These are phyloP conservation scores for Globisporangium middletonii DNA, from an alignment of 352 stramenopile species.

Conservation along the genomic window DNA sequence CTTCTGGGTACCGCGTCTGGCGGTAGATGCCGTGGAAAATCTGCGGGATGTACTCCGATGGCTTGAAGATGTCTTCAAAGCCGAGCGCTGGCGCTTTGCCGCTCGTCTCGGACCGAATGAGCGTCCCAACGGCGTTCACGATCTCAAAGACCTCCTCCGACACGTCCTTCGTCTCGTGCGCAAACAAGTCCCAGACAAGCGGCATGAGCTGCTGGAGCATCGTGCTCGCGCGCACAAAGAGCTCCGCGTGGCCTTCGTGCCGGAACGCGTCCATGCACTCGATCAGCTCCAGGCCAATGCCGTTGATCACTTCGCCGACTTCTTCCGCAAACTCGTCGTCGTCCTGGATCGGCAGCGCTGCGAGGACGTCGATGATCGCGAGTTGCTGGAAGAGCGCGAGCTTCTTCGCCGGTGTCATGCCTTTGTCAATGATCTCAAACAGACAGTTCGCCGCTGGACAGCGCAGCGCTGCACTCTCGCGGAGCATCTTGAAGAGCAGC, in stretches of 20 bases:
- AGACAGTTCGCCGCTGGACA: slow-evolving; percentile 76
- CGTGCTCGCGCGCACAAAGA: slow-evolving; percentile 43
- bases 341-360: slow-evolving; percentile 52
- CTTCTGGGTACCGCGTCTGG: slow-evolving; percentile 74
- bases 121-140: slow-evolving; percentile 67
- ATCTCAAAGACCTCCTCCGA: slow-evolving; percentile 86
- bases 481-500: slow-evolving; percentile 65
- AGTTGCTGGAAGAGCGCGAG: slow-evolving; percentile 68
- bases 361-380: slow-evolving; percentile 57
- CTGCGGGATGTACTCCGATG: slow-evolving; percentile 70
- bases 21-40: slow-evolving; percentile 80
- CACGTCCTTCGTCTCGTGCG: slow-evolving; percentile 76
- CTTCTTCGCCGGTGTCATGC: slow-evolving; percentile 82
- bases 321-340: slow-evolving; percentile 82
- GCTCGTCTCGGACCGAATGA: slow-evolving; percentile 53
- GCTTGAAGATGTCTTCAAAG: slow-evolving; percentile 54
- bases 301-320: slow-evolving; percentile 79
- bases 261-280: slow-evolving; percentile 78
- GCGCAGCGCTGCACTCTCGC: slow-evolving; percentile 45
- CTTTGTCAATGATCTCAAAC: slow-evolving; percentile 85
- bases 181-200: slow-evolving; percentile 77
- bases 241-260: slow-evolving; percentile 34
- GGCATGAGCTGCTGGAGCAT: slow-evolving; percentile 74
- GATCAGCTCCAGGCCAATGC: slow-evolving; percentile 71
- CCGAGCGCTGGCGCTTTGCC: slow-evolving; percentile 14